phyloP scores from a whole-genome alignment of 176 grass and related monocot species.

The Coix lacrymajobi region DNA sequence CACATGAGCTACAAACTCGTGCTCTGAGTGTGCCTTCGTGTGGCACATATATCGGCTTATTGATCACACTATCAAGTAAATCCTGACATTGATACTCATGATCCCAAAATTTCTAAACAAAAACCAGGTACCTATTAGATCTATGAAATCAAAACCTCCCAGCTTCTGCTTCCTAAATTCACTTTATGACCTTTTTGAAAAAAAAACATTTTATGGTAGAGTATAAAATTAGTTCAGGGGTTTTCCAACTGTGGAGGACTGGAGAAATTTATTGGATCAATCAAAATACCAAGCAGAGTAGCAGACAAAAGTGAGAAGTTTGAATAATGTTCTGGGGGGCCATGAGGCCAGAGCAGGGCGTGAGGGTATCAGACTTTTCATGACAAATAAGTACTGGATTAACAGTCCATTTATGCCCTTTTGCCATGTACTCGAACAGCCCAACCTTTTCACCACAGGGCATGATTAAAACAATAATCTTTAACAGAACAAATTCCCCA shows the following conservation, averaged over 20 bases:
- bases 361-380: conserved; percentile 2
- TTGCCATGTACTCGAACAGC: neutral
- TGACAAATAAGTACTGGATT: conserved; percentile 14
- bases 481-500: neutral
- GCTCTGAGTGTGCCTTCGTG: neutral
- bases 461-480: neutral
- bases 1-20: neutral
- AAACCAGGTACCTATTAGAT: neutral
- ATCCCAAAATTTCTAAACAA: neutral
- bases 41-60: neutral
- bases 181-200: neutral
- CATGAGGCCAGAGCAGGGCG: conserved; percentile 2
- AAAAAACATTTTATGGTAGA: neutral
- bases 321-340: conserved; percentile 5
- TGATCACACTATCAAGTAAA: neutral
- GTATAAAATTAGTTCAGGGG: neutral
- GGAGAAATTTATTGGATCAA: neutral
- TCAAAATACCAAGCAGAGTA: conserved; percentile 8
- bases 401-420: conserved; percentile 26
- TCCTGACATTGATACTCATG: neutral
- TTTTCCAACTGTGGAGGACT: neutral
- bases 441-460: neutral
- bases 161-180: neutral
- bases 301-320: neutral
- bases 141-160: neutral